A percentile compares a stretch with the other conserved stretches of the same genome.
Conservation (phyloP, 2,329 filamentous ascomycete genomes). For the Talaromyces sp. region DNA sequence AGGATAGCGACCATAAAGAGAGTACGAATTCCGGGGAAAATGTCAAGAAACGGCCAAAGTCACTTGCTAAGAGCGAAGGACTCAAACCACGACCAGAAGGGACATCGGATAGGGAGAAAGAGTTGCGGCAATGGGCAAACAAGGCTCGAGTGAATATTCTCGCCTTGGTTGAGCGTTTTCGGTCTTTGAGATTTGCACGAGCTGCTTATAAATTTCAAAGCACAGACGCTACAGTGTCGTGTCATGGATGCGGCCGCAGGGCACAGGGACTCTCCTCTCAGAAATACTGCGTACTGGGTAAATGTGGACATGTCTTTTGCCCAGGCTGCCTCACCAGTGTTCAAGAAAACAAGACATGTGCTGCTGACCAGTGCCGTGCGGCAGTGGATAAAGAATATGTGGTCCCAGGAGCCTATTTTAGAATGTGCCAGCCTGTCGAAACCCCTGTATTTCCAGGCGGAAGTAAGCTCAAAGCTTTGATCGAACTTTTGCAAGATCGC, state of each 20-base stretch:
- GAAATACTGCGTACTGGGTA: conserved; percentile 38
- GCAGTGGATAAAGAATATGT: conserved; percentile 36
- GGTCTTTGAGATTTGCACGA: conserved; percentile 22
- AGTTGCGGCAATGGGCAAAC: conserved; percentile 18
- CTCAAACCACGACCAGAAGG: conserved; percentile 10
- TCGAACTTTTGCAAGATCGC: conserved; percentile 38
- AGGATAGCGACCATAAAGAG: not conserved
- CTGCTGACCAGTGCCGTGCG: conserved; percentile 36
- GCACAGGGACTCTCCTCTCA: conserved; percentile 19
- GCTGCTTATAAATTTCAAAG: conserved; percentile 19
- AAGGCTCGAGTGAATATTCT: conserved; percentile 17
- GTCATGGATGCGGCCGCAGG: conserved; percentile 28
- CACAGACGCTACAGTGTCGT: conserved; percentile 16
- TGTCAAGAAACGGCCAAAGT: not conserved
- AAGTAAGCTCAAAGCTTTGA: conserved; percentile 45
- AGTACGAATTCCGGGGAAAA: not conserved
- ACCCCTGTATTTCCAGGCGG: conserved; percentile 28
- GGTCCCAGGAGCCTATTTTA: conserved; percentile 28
- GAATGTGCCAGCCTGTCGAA: conserved; percentile 5
- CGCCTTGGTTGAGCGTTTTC: conserved; percentile 19
- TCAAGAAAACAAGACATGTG: conserved; percentile 31
- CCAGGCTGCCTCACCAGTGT: conserved; percentile 29
- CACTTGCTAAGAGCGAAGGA: not conserved
- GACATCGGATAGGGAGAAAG: conserved; percentile 14
- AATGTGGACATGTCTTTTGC: conserved; percentile 53